Conservation (phyloP, 2,329 filamentous ascomycete genomes). For the Monilinia fructicola region DNA sequence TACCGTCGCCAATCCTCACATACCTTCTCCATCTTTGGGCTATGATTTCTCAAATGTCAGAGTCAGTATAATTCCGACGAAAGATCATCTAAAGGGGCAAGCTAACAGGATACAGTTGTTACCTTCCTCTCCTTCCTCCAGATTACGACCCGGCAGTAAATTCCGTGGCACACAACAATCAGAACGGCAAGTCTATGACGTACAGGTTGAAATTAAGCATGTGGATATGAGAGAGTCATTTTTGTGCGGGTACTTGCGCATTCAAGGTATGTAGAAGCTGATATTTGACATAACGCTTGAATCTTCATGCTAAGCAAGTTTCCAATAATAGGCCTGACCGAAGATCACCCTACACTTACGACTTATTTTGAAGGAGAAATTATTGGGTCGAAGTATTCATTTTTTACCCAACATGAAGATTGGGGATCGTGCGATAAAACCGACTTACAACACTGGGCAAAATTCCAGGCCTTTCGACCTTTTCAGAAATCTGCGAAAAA, state of each 20-base stretch:
- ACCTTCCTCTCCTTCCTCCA: constrained; percentile 80
- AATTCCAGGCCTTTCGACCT: constrained; percentile 83
- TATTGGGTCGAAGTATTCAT: constrained; percentile 92
- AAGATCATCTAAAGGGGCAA: neutral
- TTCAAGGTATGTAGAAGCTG: constrained; percentile 67
- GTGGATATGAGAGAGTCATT: constrained; percentile 94
- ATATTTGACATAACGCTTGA: neutral
- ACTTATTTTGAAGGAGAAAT: constrained; percentile 99
- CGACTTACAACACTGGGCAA: constrained; percentile 88
- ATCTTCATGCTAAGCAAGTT: constrained; percentile 24
- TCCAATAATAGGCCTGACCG: constrained; percentile 73
- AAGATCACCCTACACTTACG: constrained; percentile 94
- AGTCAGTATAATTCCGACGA: constrained; percentile 45
- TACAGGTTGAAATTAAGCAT: constrained; percentile 95
- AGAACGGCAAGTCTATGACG: constrained; percentile 88
- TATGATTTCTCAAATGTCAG: constrained; percentile 56
- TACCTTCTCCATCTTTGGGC: constrained; percentile 48
- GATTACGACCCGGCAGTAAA: constrained; percentile 79
- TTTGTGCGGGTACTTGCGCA: constrained; percentile 90
- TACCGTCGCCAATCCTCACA: constrained; percentile 37
- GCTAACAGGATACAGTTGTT: constrained; percentile 44
- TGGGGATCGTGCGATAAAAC: constrained; percentile 94
- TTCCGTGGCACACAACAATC: constrained; percentile 92
- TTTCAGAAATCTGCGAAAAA: constrained; percentile 60
- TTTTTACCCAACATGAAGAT: constrained; percentile 80